phyloP scores from a whole-genome alignment of 179 eudicot genomes.

The Spergularia azorica region DNA sequence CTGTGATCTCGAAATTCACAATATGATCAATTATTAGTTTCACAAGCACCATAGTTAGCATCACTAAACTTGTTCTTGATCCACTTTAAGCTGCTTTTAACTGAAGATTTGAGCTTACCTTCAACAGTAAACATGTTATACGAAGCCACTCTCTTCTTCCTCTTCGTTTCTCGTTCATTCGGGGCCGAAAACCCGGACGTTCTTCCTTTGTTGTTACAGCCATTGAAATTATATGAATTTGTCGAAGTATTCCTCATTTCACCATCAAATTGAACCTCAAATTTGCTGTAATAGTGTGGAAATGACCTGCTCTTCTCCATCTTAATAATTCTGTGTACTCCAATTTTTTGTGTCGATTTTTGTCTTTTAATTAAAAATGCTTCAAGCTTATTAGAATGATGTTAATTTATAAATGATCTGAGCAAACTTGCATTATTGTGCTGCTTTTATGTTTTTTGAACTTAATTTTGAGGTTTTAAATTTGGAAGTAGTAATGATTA shows the following conservation, averaged over 20 bases:
- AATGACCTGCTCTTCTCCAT: constrained; percentile 35
- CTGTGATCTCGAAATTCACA: no score
- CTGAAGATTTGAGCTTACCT: constrained; percentile 64
- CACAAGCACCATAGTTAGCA: constrained; percentile 10
- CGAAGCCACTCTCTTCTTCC: constrained; percentile 73
- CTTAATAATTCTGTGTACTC: background rate
- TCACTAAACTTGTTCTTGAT: constrained; percentile 61
- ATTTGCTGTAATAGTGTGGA: constrained; percentile 26
- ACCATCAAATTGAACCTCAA: constrained; percentile 31
- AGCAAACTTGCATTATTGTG: no score
- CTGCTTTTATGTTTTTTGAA: no score
- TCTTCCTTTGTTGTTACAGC: constrained; percentile 36
- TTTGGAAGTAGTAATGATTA: background rate
- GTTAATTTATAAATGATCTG: no score
- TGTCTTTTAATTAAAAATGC: no score
- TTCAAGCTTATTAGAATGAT: no score
- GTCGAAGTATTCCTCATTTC: constrained; percentile 23
- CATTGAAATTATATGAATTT: constrained; percentile 63
- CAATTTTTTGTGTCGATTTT: no score
- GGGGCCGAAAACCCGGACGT: constrained; percentile 23
- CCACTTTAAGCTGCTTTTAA: constrained; percentile 75
- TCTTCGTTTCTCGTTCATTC: constrained; percentile 54
- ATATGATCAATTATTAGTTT: no score
- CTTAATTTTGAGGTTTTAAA: no score
- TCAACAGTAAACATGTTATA: constrained; percentile 65